Conservation (phyloP, 495 filamentous ascomycete genomes). For the Tuber brumale region DNA sequence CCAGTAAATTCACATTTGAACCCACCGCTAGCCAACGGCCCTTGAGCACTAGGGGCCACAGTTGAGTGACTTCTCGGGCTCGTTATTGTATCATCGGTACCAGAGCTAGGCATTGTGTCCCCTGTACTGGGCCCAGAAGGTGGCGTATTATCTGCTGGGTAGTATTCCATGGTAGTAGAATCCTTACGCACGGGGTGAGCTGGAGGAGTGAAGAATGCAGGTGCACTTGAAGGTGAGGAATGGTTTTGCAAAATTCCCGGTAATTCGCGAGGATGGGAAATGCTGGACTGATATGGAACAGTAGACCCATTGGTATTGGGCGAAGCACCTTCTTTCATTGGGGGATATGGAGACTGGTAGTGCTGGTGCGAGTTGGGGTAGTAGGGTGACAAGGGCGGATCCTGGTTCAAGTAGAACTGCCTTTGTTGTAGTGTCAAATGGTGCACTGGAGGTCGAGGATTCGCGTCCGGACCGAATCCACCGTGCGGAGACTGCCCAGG, state of each 20-base stretch:
- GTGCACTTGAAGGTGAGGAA: constrained; percentile 18
- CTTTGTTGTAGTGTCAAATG: constrained; percentile 33
- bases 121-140: constrained; percentile 40
- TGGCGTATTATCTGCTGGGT: constrained; percentile 27
- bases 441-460: constrained; percentile 38
- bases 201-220: constrained; percentile 36
- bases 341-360: constrained; percentile 28
- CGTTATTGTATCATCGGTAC: constrained; percentile 36
- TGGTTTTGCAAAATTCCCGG: constrained; percentile 17
- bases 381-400: constrained; percentile 15
- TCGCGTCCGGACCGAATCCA: constrained; percentile 34
- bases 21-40: constrained; percentile 34
- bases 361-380: constrained; percentile 27
- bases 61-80: constrained; percentile 26
- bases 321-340: constrained; percentile 31
- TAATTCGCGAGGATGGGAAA: constrained; percentile 26
- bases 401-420: constrained; percentile 24
- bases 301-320: constrained; percentile 22
- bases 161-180: constrained; percentile 33
- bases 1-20: constrained; percentile 59
- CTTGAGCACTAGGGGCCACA: constrained; percentile 32
- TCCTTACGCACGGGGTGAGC: constrained; percentile 28
- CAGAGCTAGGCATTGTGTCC: constrained; percentile 37
- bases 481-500: constrained; percentile 24
- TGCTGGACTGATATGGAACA: constrained; percentile 17